phyloP scores from a whole-genome alignment of 306 rosid genomes.

The Parietaria judaica region DNA sequence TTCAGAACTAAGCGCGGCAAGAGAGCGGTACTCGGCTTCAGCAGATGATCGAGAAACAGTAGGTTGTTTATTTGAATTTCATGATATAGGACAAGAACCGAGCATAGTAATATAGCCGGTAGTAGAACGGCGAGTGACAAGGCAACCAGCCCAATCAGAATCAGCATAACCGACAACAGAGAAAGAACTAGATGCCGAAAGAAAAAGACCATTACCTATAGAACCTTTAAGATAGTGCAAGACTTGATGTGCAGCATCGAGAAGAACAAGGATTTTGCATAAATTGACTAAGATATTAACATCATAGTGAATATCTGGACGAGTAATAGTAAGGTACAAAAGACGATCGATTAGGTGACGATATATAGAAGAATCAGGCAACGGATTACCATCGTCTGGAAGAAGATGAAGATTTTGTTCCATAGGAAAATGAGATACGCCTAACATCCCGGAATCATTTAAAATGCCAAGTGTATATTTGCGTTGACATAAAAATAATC shows the following conservation, averaged over 20 bases:
- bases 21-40: background rate
- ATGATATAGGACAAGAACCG: background rate
- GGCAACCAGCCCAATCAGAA: constrained; percentile 1
- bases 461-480: constrained; percentile 11
- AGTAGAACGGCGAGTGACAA: background rate
- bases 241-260: background rate
- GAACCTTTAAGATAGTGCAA: background rate
- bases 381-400: background rate
- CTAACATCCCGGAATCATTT: background rate
- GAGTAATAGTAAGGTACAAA: background rate
- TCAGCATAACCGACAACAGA: background rate
- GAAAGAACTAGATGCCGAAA: background rate
- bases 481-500: background rate
- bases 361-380: background rate
- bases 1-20: background rate
- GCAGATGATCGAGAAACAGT: background rate
- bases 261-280: background rate
- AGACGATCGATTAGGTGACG: background rate
- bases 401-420: constrained; percentile 4
- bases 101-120: constrained; percentile 1
- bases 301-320: background rate
- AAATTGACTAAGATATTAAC: constrained; percentile 4
- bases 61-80: constrained; percentile 2
- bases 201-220: background rate
- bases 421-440: constrained; percentile 5